Percentiles rank a stretch among this genome's conserved stretches.
These are phyloP conservation scores for Tricholoma bakamatsutake DNA, from an alignment of 768 basidiomycete species.

Conservation along the genomic window DNA sequence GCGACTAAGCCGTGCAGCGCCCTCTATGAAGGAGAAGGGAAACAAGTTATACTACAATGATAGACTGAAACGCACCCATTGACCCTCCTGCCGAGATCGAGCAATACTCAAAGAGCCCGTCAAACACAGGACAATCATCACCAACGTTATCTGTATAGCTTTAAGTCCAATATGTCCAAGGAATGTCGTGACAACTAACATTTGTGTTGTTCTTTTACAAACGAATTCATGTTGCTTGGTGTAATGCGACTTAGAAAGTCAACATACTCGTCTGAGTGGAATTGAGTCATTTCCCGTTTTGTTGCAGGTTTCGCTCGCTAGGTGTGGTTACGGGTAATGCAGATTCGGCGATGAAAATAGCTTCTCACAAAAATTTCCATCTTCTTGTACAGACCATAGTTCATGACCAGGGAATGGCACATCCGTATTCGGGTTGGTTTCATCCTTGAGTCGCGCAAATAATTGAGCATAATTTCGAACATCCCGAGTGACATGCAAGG, in stretches of 20 bases:
- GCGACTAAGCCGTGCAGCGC: slow-evolving; percentile 88
- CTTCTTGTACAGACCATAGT: slow-evolving; percentile 97
- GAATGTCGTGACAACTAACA: slow-evolving; percentile 42
- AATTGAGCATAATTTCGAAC: slow-evolving; percentile 11
- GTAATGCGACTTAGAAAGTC: slow-evolving; percentile 93
- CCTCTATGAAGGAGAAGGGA: slow-evolving; percentile 53
- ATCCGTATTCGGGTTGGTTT: slow-evolving; percentile 98
- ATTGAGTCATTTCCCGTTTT: slow-evolving; percentile 99
- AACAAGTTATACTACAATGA: neutral
- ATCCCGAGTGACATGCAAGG: neutral
- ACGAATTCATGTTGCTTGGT: slow-evolving; percentile 92
- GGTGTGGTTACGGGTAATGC: neutral
- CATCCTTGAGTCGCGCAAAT: slow-evolving; percentile 53
- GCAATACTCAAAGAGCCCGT: slow-evolving; percentile 97
- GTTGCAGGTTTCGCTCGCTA: slow-evolving; percentile 99
- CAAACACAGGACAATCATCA: slow-evolving; percentile 98
- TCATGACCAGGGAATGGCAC: slow-evolving; percentile 99
- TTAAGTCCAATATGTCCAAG: neutral
- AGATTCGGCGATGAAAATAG: neutral
- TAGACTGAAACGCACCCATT: slow-evolving; percentile 66
- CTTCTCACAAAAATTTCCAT: slow-evolving; percentile 98
- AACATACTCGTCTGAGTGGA: slow-evolving; percentile 98
- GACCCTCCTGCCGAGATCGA: slow-evolving; percentile 99
- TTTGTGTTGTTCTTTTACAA: slow-evolving; percentile 92
- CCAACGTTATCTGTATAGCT: slow-evolving; percentile 80